Conservation (phyloP, 1,139 yeast species). For the Zygoascus meyerae region DNA sequence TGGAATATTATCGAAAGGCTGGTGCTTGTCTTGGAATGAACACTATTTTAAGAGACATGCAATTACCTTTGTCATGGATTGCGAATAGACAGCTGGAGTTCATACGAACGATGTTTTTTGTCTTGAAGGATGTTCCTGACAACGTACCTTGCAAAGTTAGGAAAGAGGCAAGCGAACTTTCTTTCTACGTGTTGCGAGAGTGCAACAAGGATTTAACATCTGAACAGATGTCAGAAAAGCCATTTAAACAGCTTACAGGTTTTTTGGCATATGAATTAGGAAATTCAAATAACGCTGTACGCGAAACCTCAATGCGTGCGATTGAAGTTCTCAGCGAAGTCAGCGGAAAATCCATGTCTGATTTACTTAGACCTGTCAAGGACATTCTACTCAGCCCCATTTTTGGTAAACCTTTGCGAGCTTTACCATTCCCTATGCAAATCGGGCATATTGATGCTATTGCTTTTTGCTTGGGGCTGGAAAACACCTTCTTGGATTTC, state of each 20-base stretch:
- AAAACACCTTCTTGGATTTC: conserved; percentile 74
- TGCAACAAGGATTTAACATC: conserved; percentile 58
- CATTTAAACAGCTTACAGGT: conserved; percentile 80
- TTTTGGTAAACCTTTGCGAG: conserved; percentile 93
- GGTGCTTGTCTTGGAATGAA: conserved; percentile 87
- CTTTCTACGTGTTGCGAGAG: conserved; percentile 55
- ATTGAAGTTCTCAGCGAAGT: conserved; percentile 62
- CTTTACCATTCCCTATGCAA: conserved; percentile 97
- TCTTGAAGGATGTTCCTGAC: conserved; percentile 81
- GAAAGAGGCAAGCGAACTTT: conserved; percentile 61
- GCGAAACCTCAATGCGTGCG: conserved; percentile 75
- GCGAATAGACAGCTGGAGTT: conserved; percentile 75
- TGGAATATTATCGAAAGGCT: conserved; percentile 72
- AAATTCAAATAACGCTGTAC: conserved; percentile 75
- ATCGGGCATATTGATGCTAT: conserved; percentile 97
- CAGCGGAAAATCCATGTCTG: conserved; percentile 62
- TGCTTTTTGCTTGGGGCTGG: conserved; percentile 77
- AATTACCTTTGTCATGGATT: conserved; percentile 67
- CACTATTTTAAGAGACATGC: conserved; percentile 62
- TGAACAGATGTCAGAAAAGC: conserved; percentile 53
- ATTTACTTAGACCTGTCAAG: conserved; percentile 76
- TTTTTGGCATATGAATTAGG: conserved; percentile 88
- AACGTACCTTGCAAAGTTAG: conserved; percentile 82
- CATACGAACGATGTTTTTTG: conserved; percentile 81
- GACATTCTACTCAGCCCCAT: conserved; percentile 82